Base-by-base conservation (phyloP, 1,284 basidiomycete genomes). In the Rhizoctonia solani region DNA sequence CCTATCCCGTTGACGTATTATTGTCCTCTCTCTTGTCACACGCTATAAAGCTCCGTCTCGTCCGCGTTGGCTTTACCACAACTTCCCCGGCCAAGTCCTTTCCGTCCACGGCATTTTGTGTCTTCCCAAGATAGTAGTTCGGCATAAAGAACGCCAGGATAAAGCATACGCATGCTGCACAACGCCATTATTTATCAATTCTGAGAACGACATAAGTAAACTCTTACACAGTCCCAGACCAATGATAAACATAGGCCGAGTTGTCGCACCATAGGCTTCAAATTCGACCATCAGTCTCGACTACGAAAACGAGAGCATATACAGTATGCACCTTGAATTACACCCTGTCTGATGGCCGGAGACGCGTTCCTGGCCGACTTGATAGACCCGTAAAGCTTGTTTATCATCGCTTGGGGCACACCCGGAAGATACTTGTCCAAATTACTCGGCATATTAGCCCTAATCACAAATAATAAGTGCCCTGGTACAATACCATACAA, bases 341-440 rank as follows among this genome's bases (percentile, higher is more conserved):
- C 76, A 21, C 79, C 79, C 1, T 73, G 42, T 19, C 79, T 71
- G 63, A 79, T 75, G 4, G 69, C 65, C 5, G 75, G 72, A 21
- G 61, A 21, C 67, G 73, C 77, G 50, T 71, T n/a, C 29, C 73
- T 72, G 47, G 78, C 76, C 47, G 71, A 66, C 52, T 72, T 75
- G 70, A 78, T 77, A 27, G 71, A 72, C 30, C 77, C 76, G 66
- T 73, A 78, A 5, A 71, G 52, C n/a, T 52, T 68, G 25, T 39
- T 30, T 25, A 59, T 53, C 13, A 53, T 59, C 9, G 55, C 55
- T 16, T 37, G 34, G 29, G 58, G 55, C 29, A 70, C 54, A 19
- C 34, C 25, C 23, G 69, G 69, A 23, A 70, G 44, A 39, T 66
- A 46, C 54, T 61, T 67, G 39, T 27, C 63, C n/a, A 70, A 56